Evolutionary conservation across 768 basidiomycete species (phyloP), one percentile per base, ranked within the genome.

Genomic region (Tricholoma bakamatsutake): DNA sequence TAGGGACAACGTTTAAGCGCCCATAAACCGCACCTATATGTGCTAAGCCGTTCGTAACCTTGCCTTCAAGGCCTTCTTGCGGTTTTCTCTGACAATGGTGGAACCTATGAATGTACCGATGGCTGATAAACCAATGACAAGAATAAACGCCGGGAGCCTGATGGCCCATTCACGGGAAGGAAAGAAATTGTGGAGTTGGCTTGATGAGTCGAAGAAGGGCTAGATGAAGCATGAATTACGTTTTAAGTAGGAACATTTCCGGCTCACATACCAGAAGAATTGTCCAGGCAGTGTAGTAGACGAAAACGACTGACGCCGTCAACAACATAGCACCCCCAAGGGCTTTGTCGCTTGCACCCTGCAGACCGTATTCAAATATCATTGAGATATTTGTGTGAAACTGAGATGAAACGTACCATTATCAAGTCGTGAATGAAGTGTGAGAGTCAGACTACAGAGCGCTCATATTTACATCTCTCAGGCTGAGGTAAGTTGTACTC

Each of bases 111-210:
- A 93, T 37, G 78, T 64, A 10, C 90, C 90, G 39, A 98, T 87
- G 10, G 78, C 85, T n/a, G 84, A 77, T 35, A 97, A 72, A 5
- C 94, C 95, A 8, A 88, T 65, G 5, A 94, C 77, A 7, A 98
- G 80, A 50, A 95, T 73, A 68, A 92, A 81, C 2, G 90, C 87
- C 37, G 95, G 94, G 46, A 98, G 68, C 17, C 89, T 82, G 50
- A 98, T 76, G 9, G 93, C 95, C 93, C 94, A 98, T 75, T 97
- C 93, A 49, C 95, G 78, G 5, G 90, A 67, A 0, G 92, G 96
- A 68, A 98, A 98, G 71, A 82, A 84, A 42, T 65, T 61, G 59
- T 94, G 91, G 30, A 96, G 74, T 17, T 85, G 81, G 63, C 83
- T 93, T 2, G 82, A 78, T 1, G 77, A 58, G 56, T 90, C 85